Evolutionary conservation across 176 grass and related monocot genomes (phyloP).

Genomic region (sorghum (Sorghum bicolor)): DNA sequence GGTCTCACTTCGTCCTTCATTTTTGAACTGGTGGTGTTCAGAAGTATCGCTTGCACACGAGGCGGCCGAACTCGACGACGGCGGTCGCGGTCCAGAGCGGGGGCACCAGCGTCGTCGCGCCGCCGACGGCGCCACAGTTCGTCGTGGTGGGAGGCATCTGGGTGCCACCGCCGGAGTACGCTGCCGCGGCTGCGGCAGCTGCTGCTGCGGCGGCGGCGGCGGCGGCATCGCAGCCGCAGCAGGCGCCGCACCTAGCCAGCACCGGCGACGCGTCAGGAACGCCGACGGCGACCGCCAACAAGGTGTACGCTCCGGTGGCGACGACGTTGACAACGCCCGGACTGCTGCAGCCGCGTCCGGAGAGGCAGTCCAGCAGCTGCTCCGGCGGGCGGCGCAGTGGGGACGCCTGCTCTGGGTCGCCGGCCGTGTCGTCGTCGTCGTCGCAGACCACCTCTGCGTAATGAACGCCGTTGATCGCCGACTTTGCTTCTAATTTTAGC

Average conservation of each 20-base stretch:
- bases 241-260: not conserved
- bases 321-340: constrained; percentile 8
- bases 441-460: constrained; percentile 40
- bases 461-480: not conserved
- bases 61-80: constrained; percentile 41
- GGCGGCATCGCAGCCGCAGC: not conserved
- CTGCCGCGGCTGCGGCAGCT: not conserved
- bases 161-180: constrained; percentile 44
- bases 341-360: not conserved
- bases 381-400: constrained; percentile 11
- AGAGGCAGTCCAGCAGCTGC: constrained; percentile 1
- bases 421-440: constrained; percentile 46
- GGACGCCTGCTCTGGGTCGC: constrained; percentile 28
- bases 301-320: constrained; percentile 43
- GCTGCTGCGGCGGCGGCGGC: not conserved
- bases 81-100: constrained; percentile 7
- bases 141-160: constrained; percentile 58
- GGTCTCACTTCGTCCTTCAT: not conserved
- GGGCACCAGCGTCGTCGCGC: not conserved
- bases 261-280: constrained; percentile 3
- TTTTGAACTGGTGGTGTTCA: not conserved
- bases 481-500: not conserved
- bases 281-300: not conserved
- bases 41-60: constrained; percentile 65
- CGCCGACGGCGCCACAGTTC: constrained; percentile 28